Percentiles rank a stretch among this genome's conserved stretches.
Conservation (phyloP, 1,284 basidiomycete genomes). For the Irpex rosettiformis region DNA sequence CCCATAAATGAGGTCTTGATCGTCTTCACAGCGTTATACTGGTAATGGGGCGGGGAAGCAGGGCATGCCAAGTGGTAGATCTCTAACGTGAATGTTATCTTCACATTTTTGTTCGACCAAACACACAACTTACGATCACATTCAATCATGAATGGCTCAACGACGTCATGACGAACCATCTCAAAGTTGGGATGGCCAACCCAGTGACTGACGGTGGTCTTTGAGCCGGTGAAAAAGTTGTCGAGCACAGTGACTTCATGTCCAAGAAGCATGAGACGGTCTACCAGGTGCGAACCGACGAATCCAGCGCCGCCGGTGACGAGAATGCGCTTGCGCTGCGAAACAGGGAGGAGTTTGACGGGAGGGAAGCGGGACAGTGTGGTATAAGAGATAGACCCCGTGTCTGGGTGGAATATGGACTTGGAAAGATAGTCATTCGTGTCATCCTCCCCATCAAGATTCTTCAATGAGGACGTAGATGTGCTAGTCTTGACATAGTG, state of each 20-base stretch:
- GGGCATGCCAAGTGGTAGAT: constrained; percentile 97
- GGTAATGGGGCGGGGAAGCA: constrained; percentile 93
- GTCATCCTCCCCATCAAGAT: constrained; percentile 39
- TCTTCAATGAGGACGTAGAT: constrained; percentile 29
- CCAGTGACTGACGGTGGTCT: constrained; percentile 93
- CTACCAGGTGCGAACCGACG: constrained; percentile 95
- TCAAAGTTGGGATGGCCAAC: constrained; percentile 98
- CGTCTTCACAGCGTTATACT: constrained; percentile 94
- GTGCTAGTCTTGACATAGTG: constrained; percentile 60
- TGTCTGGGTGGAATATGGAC: constrained; percentile 78
- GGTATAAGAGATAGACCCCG: constrained; percentile 84
- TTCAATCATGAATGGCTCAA: constrained; percentile 96
- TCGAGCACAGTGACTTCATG: constrained; percentile 97
- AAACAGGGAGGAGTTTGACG: constrained; percentile 80
- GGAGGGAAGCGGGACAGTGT: constrained; percentile 90
- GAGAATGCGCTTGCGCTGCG: constrained; percentile 83
- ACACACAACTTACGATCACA: constrained; percentile 76
- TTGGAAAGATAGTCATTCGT: constrained; percentile 70
- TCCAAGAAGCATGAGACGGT: constrained; percentile 95
- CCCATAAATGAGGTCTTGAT: constrained; percentile 98
- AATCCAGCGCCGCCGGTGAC: constrained; percentile 97
- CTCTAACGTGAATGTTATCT: constrained; percentile 47
- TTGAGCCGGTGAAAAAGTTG: constrained; percentile 98
- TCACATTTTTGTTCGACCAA: constrained; percentile 13
- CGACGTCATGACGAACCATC: constrained; percentile 94